Evolutionary conservation across 768 basidiomycete genomes (phyloP), one percentile per base, ranked within the genome.

Genomic region (Mycena kentingensis): DNA sequence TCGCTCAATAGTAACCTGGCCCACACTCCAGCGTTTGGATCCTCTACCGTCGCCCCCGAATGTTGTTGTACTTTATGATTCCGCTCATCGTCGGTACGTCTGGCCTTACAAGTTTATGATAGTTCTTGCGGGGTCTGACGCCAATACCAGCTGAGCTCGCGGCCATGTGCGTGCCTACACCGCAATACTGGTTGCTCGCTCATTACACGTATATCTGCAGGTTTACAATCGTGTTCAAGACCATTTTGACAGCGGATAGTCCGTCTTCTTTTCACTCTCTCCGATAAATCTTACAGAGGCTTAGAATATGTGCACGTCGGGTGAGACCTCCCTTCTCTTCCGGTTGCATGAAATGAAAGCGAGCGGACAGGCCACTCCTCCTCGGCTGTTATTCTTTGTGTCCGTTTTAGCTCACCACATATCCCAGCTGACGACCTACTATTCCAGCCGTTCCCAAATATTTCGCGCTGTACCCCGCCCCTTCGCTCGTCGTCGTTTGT

Each of bases 251-350:
- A 3, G 25, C 53, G n/a, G 21, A 49, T 16, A 35, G 53, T 54
- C n/a, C 8, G 47, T 22, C 6, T 22, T 45, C 3, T 13, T 18
- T 31, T 16, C 8, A 31, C 2, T 21, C 24, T 15, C 13, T 46
- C 18, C 18, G 37, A 18, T n/a, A 10, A 10, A 7, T n/a, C 8
- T 21, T 6, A 31, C 10, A 12, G 15, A 31, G 21, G 13, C n/a
- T 16, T 26, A 54, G 53, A 29, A 36, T 49, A 54, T 28, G 47
- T 49, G 3, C 53, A 54, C 34, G 12, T 49, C 21, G 53, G 47
- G 53, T 49, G n/a, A 8, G 35, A 31, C n/a, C 21, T 1, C 10
- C 2, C 18, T 18, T 10, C 15, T 4, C 11, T 25, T 5, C 16
- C 16, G 3, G 16, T 2, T 19, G 4, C 12, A 7, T 16, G 16